A percentile compares a stretch with the other conserved stretches of the same genome.
Evolutionary conservation across 2,329 filamentous ascomycete genomes (phyloP).

Genomic region (Aspergillus terreus): DNA sequence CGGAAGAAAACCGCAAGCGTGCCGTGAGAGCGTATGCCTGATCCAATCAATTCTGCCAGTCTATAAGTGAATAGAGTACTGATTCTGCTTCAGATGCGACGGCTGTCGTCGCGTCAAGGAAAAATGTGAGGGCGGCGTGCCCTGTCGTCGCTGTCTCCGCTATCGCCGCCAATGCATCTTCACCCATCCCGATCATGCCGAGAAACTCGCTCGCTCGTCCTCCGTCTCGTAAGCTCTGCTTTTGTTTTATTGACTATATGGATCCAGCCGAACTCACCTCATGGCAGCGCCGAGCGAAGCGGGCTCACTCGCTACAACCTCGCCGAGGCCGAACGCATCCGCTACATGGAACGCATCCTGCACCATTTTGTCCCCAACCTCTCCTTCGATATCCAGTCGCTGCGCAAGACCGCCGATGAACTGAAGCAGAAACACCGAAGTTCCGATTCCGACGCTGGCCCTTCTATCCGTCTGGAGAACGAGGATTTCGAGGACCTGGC

Average conservation of each 20-base stretch:
- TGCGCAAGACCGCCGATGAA: constrained; percentile 43
- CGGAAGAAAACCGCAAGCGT: constrained; percentile 40
- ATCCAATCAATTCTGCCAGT: too few species aligned
- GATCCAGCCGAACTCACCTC: background rate
- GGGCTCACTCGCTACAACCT: constrained; percentile 33
- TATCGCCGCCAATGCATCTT: constrained; percentile 52
- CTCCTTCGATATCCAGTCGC: constrained; percentile 39
- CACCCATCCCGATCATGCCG: constrained; percentile 34
- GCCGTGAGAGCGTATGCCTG: constrained; percentile 38
- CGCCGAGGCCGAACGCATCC: constrained; percentile 33
- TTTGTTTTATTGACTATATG: background rate
- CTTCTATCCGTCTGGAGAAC: constrained; percentile 27
- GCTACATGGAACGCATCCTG: constrained; percentile 48
- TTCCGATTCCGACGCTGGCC: constrained; percentile 26
- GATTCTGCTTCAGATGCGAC: constrained; percentile 43
- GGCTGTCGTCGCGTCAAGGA: constrained; percentile 55
- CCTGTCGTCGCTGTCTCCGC: constrained; percentile 51
- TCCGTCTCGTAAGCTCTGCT: constrained; percentile 26
- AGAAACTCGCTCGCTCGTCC: constrained; percentile 28
- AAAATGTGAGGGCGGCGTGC: constrained; percentile 55
- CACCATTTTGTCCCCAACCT: constrained; percentile 46
- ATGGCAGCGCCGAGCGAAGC: constrained; percentile 25
- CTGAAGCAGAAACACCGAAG: constrained; percentile 37
- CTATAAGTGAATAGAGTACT: background rate
- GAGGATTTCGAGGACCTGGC: constrained; percentile 39